phyloP scores from a whole-genome alignment of 2,329 filamentous ascomycete genomes.

The Diaporthe eres region DNA sequence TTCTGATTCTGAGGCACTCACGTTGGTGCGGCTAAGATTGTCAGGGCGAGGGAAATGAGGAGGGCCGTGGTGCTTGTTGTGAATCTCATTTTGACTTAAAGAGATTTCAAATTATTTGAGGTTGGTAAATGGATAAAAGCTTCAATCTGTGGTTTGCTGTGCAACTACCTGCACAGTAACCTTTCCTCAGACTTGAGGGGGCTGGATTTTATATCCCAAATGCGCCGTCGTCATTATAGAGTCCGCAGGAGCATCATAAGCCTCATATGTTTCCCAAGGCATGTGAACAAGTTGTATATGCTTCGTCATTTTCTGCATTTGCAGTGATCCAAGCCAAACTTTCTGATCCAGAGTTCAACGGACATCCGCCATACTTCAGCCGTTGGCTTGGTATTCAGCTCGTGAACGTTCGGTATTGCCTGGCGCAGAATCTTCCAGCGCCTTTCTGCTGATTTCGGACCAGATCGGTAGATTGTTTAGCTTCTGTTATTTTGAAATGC shows the following conservation, averaged over 20 bases:
- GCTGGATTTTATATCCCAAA: neutral
- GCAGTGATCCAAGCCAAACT: neutral
- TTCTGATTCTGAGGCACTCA: neutral
- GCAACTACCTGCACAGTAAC: no score
- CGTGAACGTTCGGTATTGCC: neutral
- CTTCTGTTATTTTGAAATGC: neutral
- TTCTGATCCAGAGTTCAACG: neutral
- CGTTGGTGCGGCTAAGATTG: neutral
- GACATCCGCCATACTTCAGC: conserved; percentile 9
- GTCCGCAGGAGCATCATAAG: neutral
- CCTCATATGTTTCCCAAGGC: neutral
- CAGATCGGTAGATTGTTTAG: neutral
- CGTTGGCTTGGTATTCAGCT: neutral
- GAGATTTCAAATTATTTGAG: neutral
- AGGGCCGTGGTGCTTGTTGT: conserved; percentile 11
- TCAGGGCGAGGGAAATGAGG: conserved; percentile 1
- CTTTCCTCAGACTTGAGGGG: neutral
- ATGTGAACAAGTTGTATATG: neutral
- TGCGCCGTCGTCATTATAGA: neutral
- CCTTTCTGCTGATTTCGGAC: neutral
- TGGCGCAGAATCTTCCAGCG: neutral
- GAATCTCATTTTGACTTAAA: conserved; percentile 9
- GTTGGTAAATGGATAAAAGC: no score
- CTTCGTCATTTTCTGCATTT: neutral
- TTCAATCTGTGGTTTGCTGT: neutral